Base-by-base conservation (phyloP, 2,329 filamentous ascomycete species). In the Setomelanomma holmii region DNA sequence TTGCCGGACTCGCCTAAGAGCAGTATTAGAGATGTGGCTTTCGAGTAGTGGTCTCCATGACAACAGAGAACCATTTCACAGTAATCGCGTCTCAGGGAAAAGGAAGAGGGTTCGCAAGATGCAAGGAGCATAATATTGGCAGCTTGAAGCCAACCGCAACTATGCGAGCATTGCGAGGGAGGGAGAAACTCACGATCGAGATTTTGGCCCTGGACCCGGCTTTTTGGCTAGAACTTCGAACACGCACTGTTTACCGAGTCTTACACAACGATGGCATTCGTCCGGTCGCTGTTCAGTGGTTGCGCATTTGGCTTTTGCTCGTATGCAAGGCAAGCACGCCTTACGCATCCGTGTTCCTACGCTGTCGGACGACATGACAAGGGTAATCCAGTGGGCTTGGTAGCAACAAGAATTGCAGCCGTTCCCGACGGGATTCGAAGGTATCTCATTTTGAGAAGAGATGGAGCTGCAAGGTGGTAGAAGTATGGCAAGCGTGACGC, bases 271-370 rank as follows among this genome's bases (percentile, higher is more conserved):
- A 45, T 63, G 60, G 38, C 63, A 66, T 4, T 55, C 20, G 27
- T 61, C 56, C 14, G 42, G 24, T 27, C 55, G 34, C 12, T 62
- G 44, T 17, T 56, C 56, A 17, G 46, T 54, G 22, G 61, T 53
- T 5, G 61, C 57, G 36, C 63, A 67, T 53, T 67, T 67, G 8
- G 63, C 61, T 48, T 67, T 67, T 2, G 63, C 60, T 10, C 49
- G 52, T 2, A 58, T 65, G 46, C 63, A 67, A 19, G 53, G 42
- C 23, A 57, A 51, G 53, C 63, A 67, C 6, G 63, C 60, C 43
- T 62, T 67, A 23, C 60, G 60, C 46, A 58, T 60, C 49, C 49
- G 58, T 21, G 19, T 19, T 22, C 1, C 20, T 6, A 24, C 5
- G 4, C 21, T 17, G 12, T 35, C 30, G 8, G 24, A 19, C 19